Base-by-base conservation (phyloP, 2,329 filamentous ascomycete genomes). In the Ophiosphaerella narmari region DNA sequence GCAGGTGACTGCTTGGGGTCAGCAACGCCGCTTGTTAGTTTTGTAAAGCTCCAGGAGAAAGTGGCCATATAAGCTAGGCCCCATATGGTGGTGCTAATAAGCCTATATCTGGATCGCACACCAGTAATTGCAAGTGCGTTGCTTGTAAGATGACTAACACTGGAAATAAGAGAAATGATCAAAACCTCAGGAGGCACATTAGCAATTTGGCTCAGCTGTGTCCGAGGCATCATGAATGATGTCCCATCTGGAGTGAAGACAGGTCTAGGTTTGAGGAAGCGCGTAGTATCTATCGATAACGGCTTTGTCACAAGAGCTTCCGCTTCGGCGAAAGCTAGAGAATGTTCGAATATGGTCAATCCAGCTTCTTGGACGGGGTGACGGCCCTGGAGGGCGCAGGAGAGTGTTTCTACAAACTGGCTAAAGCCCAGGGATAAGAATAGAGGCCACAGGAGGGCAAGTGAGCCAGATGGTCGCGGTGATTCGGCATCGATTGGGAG, bases 281-380 rank as follows among this genome's bases (percentile, higher is more conserved):
- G 66, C 21, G 81, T 79, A 63, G 89, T 87, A 0, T 87, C 85
- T 72, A 91, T 84, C 11, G 87, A 87, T 12, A 96, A 82, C 43
- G 91, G 89, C 58, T 87, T 89, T 62, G 86, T 87, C 39, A 97
- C 86, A 57, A 92, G 89, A 26, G 90, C 88, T 71, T 99, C 94
- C 7, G 93, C 93, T 73, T 99, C 94, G 9, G 93, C 91, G 75
- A 97, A 99, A 2, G 93, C 93, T 7, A 99, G 80, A 0, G 92
- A 97, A 67, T 97, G 92, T 70, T 99, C 94, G 65, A 97, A 96
- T 2, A 97, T 83, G 0, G 92, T 96, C 90, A 97, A 96, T 14
- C 91, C 92, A 1, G 91, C 95, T 74, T 97, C 94, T 0, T 90
- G 88, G 55, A 89, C 84, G 0, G 90, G 83, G 2, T 85, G 83